Conservation (phyloP, 345 rosid genomes). For the Murraya koenigii region DNA sequence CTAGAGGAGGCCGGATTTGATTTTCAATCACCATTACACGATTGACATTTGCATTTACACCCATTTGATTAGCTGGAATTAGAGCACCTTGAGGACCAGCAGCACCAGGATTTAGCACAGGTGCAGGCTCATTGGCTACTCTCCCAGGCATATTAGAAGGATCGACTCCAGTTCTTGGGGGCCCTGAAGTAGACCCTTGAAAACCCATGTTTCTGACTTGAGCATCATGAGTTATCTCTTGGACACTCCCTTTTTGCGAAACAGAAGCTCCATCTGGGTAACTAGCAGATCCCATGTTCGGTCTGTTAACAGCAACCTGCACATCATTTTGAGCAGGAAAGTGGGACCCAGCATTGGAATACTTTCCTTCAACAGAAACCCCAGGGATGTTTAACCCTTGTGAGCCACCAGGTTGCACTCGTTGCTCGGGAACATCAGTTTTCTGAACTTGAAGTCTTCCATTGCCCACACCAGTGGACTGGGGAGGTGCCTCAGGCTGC, state of each 20-base stretch:
- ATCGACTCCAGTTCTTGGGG: conserved; percentile 31
- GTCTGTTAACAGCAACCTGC: conserved; percentile 40
- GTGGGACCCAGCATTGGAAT: conserved; percentile 32
- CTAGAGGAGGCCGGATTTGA: conserved; percentile 54
- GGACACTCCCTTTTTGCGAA: conserved; percentile 38
- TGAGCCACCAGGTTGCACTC: conserved; percentile 34
- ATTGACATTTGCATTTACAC: conserved; percentile 34
- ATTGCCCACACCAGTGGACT: conserved; percentile 29
- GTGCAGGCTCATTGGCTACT: conserved; percentile 43
- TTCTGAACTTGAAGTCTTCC: conserved; percentile 42
- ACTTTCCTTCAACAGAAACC: conserved; percentile 45
- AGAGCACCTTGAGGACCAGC: conserved; percentile 49
- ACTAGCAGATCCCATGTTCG: conserved; percentile 44
- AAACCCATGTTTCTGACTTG: conserved; percentile 45
- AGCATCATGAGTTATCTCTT: conserved; percentile 36
- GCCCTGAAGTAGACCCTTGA: conserved; percentile 45
- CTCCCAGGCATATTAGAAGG: conserved; percentile 50
- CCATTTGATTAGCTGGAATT: conserved; percentile 52
- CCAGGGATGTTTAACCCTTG: conserved; percentile 39
- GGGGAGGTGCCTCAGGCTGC: conserved; percentile 43
- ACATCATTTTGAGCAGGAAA: conserved; percentile 35
- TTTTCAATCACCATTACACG: conserved; percentile 49
- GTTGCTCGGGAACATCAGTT: conserved; percentile 39
- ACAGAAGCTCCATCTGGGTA: conserved; percentile 45
- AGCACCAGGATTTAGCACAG: conserved; percentile 43